phyloP scores from a whole-genome alignment of 495 filamentous ascomycete genomes.

The Collariella sp. region DNA sequence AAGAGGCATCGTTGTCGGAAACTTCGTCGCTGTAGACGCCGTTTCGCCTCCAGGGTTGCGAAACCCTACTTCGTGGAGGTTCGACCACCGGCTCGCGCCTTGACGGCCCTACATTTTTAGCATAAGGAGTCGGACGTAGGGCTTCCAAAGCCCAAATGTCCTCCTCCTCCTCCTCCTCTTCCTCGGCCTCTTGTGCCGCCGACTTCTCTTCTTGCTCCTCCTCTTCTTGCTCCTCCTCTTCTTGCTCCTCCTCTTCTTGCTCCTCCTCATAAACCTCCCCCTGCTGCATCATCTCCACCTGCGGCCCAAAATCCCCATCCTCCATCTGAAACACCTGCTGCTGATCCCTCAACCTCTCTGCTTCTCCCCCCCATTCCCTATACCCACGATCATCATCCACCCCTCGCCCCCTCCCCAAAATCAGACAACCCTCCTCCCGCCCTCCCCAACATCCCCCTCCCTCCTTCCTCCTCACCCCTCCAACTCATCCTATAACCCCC shows the following conservation, averaged over 20 bases:
- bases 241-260: not conserved
- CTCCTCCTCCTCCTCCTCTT: constrained; percentile 30
- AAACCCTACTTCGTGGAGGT: constrained; percentile 34
- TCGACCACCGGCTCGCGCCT: constrained; percentile 10
- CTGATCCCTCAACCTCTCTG: too few relatives aligned
- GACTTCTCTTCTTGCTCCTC: not conserved
- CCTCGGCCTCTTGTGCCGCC: not conserved
- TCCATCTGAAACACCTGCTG: not conserved
- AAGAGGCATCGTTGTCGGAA: not conserved
- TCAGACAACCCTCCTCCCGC: constrained; percentile 3
- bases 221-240: constrained; percentile 8
- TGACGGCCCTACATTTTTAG: constrained; percentile 15
- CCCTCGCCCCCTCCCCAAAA: too few relatives aligned
- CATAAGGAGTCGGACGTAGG: constrained; percentile 28
- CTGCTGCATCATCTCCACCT: not conserved
- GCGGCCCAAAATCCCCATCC: too few relatives aligned
- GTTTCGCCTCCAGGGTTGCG: constrained; percentile 38
- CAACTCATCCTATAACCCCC: constrained; percentile 26
- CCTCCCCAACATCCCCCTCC: not conserved
- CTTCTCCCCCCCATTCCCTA: not conserved
- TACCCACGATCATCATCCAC: too few relatives aligned
- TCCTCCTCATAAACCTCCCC: too few relatives aligned
- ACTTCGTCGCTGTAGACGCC: constrained; percentile 26
- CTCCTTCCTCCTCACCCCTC: constrained; percentile 18
- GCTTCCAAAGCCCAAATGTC: constrained; percentile 44